Conservation (phyloP, 139 green algal species). For the Yamagishiella unicocca region DNA sequence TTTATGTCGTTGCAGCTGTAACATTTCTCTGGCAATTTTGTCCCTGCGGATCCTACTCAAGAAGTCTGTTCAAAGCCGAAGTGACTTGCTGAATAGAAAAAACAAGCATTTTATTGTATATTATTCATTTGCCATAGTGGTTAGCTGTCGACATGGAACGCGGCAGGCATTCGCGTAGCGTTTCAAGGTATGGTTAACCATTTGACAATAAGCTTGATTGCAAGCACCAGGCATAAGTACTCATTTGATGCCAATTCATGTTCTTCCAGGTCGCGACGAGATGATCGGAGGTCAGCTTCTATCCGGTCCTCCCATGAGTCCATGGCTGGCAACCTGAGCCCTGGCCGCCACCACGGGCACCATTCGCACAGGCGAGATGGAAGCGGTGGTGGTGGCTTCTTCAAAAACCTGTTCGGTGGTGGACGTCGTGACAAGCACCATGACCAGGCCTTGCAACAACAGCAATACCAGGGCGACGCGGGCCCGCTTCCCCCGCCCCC, state of each 20-base stretch:
- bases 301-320: slow-evolving; percentile 9
- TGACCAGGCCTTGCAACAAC: neutral
- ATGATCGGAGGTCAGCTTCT: neutral
- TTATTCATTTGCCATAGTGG: neutral
- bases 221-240: neutral
- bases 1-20: too few species aligned
- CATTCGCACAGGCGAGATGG: neutral
- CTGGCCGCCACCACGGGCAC: slow-evolving; percentile 1
- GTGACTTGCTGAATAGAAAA: too few species aligned
- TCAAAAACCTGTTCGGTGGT: slow-evolving; percentile 40
- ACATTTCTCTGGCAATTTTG: too few species aligned
- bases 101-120: neutral
- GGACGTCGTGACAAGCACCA: slow-evolving; percentile 5
- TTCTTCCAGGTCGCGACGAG: neutral
- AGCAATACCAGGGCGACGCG: neutral
- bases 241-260: too few species aligned
- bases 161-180: neutral
- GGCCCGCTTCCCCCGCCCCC: neutral
- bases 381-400: neutral
- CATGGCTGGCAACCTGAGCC: slow-evolving; percentile 31
- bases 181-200: neutral
- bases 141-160: neutral
- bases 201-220: neutral
- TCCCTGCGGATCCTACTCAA: neutral
- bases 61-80: neutral